Base-by-base conservation (phyloP, 352 stramenopile species). In the Pythium scleroteichum region DNA sequence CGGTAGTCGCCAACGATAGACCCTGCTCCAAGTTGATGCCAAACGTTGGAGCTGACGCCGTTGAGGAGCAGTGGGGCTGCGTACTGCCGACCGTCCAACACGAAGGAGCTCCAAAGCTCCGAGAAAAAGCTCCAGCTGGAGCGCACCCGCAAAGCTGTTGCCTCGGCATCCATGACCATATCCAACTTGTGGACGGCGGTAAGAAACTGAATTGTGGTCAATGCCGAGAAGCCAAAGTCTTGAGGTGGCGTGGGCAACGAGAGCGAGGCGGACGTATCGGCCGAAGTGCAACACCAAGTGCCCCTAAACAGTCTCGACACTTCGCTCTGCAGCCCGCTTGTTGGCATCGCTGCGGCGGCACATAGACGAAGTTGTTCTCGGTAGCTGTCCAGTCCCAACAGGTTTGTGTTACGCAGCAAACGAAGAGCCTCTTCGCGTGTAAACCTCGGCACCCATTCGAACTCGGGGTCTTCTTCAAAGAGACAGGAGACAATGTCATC, bases 401-500 rank as follows among this genome's bases (percentile, higher is more conserved):
- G 44, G 10, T 23, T 40, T n/a, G 65, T 72, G 45, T 72, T 72
- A 2, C 65, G 65, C 29, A 68, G 50, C n/a, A 72, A 14, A 8
- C 48, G 49, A 0, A 59, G 53, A 12, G 40, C 39, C 20, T 53
- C 33, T 27, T 56, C 59, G 10, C 53, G 48, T 3, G 26, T 49
- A 16, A n/a, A 39, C 0, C 45, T 32, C 9, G 59, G 53, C 4
- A 72, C 40, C 44, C 65, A 62, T 2, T 68, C 59, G 16, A 62
- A 63, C 12, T 72, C 58, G 0, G 64, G 44, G 49, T 72, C 59
- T 35, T 72, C 53, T 26, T 62, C 53, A 26, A 61, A 72, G 20
- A 68, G 27, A 19, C 53, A 65, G 2, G 59, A 62, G 19, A 72
- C 53, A 13, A 72, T 68, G 12, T 72, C 56, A 39, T 72, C 65